phyloP scores from a whole-genome alignment of 2,329 filamentous ascomycete genomes.

The Sporothrix euskadiensis region DNA sequence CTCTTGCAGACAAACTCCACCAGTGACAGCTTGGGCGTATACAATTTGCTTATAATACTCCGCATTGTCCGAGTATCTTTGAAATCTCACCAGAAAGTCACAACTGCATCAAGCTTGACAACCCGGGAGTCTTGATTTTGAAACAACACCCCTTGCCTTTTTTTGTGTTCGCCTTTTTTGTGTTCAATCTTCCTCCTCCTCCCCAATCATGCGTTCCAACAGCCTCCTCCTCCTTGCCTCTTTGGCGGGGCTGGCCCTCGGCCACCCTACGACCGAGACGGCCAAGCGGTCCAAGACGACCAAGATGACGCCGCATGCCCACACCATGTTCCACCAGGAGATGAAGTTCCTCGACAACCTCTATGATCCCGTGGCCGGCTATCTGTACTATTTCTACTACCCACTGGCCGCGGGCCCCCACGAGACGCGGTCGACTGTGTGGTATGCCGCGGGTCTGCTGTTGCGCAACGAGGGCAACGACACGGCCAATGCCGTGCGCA shows the following conservation, averaged over 20 bases:
- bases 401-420: slow-evolving; percentile 54
- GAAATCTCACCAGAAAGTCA: not conserved
- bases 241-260: slow-evolving; percentile 4
- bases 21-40: not conserved
- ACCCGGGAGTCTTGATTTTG: not conserved
- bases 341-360: slow-evolving; percentile 58
- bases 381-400: slow-evolving; percentile 52
- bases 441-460: slow-evolving; percentile 61
- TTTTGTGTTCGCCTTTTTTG: not conserved
- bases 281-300: not conserved
- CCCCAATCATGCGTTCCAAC: not conserved
- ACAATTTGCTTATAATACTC: not conserved
- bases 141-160: not conserved
- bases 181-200: not conserved
- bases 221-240: not conserved
- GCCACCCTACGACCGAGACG: not conserved
- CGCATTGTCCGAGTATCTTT: not conserved
- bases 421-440: slow-evolving; percentile 58
- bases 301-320: slow-evolving; percentile 26
- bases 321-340: slow-evolving; percentile 49
- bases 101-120: not conserved
- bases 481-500: slow-evolving; percentile 25
- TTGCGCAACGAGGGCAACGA: slow-evolving; percentile 51
- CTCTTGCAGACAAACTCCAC: not conserved
- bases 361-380: slow-evolving; percentile 55